These are phyloP conservation scores for Plasmodium falciparum DNA, from an alignment of 169 alveolate genomes.

Conservation along the genomic window DNA sequence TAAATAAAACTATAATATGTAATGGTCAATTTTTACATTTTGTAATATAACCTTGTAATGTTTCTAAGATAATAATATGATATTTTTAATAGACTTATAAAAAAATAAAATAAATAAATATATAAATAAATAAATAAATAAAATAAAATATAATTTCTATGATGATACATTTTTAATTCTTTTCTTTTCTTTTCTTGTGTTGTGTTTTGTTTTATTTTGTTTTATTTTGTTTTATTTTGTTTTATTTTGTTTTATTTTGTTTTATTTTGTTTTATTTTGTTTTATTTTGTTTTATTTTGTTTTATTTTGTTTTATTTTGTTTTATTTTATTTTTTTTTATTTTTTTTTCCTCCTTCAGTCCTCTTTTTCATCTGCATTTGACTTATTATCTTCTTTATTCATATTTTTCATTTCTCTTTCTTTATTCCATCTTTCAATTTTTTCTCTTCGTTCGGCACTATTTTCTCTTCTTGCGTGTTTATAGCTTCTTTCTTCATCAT, in stretches of 20 bases:
- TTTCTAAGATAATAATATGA: too few species aligned
- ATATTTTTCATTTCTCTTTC: constrained; percentile 84
- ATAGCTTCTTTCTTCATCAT: constrained; percentile 74
- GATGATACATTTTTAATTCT: too few species aligned
- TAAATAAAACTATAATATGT: too few species aligned
- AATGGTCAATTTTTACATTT: too few species aligned
- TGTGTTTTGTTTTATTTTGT: constrained; percentile 12
- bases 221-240: background rate
- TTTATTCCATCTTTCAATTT: constrained; percentile 94
- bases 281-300: background rate
- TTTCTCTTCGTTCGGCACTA: constrained; percentile 93
- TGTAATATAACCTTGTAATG: too few species aligned
- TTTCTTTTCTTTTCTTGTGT: background rate
- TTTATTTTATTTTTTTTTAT: constrained; percentile 25
- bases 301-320: constrained; percentile 10
- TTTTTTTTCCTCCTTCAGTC: background rate
- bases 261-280: constrained; percentile 20
- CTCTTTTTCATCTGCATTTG: background rate
- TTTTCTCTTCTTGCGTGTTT: constrained; percentile 86
- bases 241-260: background rate
- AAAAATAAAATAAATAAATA: too few species aligned
- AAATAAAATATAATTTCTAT: too few species aligned
- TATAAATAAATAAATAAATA: too few species aligned
- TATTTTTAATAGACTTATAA: too few species aligned
- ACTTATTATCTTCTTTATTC: constrained; percentile 7